Conservation (phyloP, 257 asterid genomes). For the Salvia rosmarinus region DNA sequence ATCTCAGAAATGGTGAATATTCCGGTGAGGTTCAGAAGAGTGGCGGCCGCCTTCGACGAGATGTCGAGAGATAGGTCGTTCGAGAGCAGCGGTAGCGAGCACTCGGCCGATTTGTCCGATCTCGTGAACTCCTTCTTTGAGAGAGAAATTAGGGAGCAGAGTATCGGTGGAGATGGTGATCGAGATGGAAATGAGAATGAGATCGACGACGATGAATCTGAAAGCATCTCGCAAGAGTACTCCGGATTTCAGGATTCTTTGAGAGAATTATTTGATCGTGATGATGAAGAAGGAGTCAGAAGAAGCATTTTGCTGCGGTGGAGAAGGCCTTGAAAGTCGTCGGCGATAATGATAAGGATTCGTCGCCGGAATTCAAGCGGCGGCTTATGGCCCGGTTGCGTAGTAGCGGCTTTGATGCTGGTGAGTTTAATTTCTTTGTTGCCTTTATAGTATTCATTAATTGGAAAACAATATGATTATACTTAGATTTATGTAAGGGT, state of each 20-base stretch:
- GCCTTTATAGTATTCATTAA: neutral
- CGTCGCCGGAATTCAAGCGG: constrained; percentile 49
- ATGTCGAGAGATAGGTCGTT: constrained; percentile 49
- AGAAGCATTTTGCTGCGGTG: constrained; percentile 36
- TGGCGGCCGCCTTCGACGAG: constrained; percentile 69
- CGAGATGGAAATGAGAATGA: constrained; percentile 22
- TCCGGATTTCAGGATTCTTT: constrained; percentile 39
- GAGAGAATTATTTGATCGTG: constrained; percentile 37
- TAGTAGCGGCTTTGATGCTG: constrained; percentile 51
- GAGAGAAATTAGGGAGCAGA: constrained; percentile 40
- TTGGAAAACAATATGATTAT: no score
- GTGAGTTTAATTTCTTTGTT: constrained; percentile 38
- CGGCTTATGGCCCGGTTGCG: constrained; percentile 56
- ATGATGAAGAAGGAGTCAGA: constrained; percentile 24
- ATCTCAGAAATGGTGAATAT: constrained; percentile 42
- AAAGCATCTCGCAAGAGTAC: constrained; percentile 16
- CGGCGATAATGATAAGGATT: neutral
- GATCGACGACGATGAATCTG: constrained; percentile 23
- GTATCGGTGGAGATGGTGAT: constrained; percentile 1
- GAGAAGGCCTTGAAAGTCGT: constrained; percentile 35
- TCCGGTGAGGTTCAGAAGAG: constrained; percentile 56
- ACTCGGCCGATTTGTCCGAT: constrained; percentile 63
- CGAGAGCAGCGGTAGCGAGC: constrained; percentile 89
- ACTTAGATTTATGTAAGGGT: no score
- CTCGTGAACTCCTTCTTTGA: constrained; percentile 75